These are phyloP conservation scores for Alternaria metachromatica DNA, from an alignment of 2,329 filamentous ascomycete genomes.

Conservation along the genomic window DNA sequence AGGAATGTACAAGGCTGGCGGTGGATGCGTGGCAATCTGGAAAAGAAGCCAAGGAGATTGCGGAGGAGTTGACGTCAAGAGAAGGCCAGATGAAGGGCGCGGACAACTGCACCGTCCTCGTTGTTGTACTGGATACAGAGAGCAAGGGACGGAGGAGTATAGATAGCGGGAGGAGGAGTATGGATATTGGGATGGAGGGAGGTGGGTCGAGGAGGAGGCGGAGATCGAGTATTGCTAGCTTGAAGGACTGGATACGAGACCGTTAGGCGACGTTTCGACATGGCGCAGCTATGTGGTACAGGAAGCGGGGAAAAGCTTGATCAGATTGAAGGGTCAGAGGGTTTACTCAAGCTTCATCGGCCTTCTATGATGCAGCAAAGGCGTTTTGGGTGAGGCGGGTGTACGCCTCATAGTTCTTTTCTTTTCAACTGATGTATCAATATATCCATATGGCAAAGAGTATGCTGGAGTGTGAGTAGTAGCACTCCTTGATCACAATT, in stretches of 20 bases:
- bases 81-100: constrained; percentile 22
- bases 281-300: background rate
- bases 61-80: constrained; percentile 20
- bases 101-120: constrained; percentile 32
- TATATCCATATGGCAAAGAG: background rate
- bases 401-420: background rate
- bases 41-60: constrained; percentile 22
- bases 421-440: background rate
- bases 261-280: background rate
- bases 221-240: constrained; percentile 16
- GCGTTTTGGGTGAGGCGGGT: background rate
- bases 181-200: constrained; percentile 10
- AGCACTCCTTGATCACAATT: background rate
- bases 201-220: constrained; percentile 6
- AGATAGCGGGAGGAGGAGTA: constrained; percentile 12
- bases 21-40: constrained; percentile 23
- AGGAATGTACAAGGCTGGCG: constrained; percentile 23
- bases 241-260: constrained; percentile 21
- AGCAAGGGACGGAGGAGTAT: constrained; percentile 15
- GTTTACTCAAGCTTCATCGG: background rate
- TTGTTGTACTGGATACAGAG: constrained; percentile 26
- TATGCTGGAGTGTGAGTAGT: background rate
- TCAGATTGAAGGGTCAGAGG: background rate
- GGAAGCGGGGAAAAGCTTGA: background rate
- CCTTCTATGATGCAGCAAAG: background rate